Conservation (phyloP, 352 stramenopile species). For the Pythium brachiatum region DNA sequence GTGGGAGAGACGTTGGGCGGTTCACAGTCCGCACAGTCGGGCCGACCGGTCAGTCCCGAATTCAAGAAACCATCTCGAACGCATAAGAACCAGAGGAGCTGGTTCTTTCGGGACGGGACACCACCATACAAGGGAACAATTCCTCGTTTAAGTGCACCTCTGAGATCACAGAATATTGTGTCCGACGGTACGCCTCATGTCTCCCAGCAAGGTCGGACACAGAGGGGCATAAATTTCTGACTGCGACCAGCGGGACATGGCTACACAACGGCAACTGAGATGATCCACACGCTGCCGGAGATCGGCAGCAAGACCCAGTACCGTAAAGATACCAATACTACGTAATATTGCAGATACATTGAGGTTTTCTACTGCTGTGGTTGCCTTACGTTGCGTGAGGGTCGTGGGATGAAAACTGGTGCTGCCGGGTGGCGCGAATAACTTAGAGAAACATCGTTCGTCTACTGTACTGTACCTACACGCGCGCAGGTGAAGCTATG, state of each 20-base stretch:
- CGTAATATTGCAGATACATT: too few relatives aligned
- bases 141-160: not conserved
- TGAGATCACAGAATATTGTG: slow-evolving; percentile 23
- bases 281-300: too few relatives aligned
- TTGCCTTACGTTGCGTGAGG: not conserved
- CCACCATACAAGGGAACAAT: slow-evolving; percentile 5
- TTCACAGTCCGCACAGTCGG: not conserved
- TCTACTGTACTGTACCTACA: slow-evolving; percentile 8
- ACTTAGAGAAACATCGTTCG: slow-evolving; percentile 4
- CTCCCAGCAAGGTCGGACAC: not conserved
- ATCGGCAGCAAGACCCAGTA: too few relatives aligned
- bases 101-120: slow-evolving; percentile 2
- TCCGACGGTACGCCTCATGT: slow-evolving; percentile 3
- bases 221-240: slow-evolving; percentile 5
- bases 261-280: too few relatives aligned
- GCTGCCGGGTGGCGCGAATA: not conserved
- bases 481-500: slow-evolving; percentile 11
- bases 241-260: not conserved
- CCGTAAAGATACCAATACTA: too few relatives aligned
- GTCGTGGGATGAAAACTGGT: not conserved
- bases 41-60: not conserved
- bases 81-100: not conserved
- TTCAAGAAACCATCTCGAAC: not conserved
- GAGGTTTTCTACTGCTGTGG: not conserved
- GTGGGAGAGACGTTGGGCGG: not conserved